Base-by-base conservation (phyloP, 2,329 filamentous ascomycete species). In the Alternaria dauci region DNA sequence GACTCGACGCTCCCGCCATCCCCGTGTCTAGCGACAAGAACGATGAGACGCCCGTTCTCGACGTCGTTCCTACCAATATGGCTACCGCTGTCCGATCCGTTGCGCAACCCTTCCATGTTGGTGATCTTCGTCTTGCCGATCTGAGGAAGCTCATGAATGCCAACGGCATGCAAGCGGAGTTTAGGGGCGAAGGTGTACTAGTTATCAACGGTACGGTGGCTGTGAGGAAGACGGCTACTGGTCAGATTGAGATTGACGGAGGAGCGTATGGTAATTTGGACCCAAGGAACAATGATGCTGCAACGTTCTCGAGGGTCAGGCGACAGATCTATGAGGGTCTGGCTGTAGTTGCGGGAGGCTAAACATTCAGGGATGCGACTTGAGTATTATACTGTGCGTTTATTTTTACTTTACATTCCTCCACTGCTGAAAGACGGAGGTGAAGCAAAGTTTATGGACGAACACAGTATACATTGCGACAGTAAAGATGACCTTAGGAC, bases 311-410 rank as follows among this genome's bases (percentile, higher is more conserved):
- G 73, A 91, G 91, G 53, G 94, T 98, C 9, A 92, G 92, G 81
- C 89, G 85, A 79, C 93, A 92, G 79, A 96, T 99, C 66, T 99
- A 99, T 77, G 92, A 96, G 69, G 94, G 93, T 8, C 80, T 99
- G 75, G 95, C 95, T 34, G 92, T 98, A 61, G 94, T 99, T 67
- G 90, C 91, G 16, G 92, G 91, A 14, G 56, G 56, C 0, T 62
- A 44, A 59, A 30, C 0, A 5, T 0, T 18, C 0, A 16, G 5
- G 9, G 8, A 2, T 20, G 11, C 23, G 0, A 12, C 2, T 14
- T 8, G 12, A 23, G 16, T 9, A 6, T 23, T 7, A 16, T 20
- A 12, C 12, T 30, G 16, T 9, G 7, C 23, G 23, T 41, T 39
- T 30, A 8, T 12, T 41, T 12, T 23, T 34, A 11, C 32, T 11